These are phyloP conservation scores for Saturnispora mendoncae DNA, from an alignment of 805 yeast genomes.

Conservation along the genomic window DNA sequence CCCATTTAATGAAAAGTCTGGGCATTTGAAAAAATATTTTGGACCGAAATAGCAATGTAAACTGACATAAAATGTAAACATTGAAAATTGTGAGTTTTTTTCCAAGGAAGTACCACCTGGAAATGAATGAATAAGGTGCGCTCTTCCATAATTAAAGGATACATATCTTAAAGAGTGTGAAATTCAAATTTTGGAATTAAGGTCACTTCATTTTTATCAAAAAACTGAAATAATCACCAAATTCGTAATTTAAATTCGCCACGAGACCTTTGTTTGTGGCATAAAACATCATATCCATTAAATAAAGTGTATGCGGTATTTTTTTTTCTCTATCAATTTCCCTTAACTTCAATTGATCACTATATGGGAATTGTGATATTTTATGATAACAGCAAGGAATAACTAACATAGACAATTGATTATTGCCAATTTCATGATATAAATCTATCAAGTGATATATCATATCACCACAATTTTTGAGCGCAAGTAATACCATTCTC, in stretches of 20 bases:
- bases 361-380: background rate
- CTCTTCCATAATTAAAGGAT: too few species aligned
- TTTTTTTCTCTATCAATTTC: too few species aligned
- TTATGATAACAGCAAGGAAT: slow-evolving; percentile 9
- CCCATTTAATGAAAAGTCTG: background rate
- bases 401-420: slow-evolving; percentile 1
- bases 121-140: too few species aligned
- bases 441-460: slow-evolving; percentile 15
- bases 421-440: background rate
- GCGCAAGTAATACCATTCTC: slow-evolving; percentile 14
- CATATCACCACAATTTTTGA: slow-evolving; percentile 25
- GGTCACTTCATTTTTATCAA: background rate
- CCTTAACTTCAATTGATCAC: background rate
- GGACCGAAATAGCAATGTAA: too few species aligned
- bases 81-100: background rate
- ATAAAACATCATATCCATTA: slow-evolving; percentile 10
- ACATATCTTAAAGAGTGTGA: too few species aligned
- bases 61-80: slow-evolving; percentile 4
- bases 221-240: slow-evolving; percentile 3
- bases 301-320: slow-evolving; percentile 9
- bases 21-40: background rate
- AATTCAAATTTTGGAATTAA: too few species aligned
- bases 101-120: too few species aligned
- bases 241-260: slow-evolving; percentile 1
- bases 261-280: background rate